These are phyloP conservation scores for Orobanche coerulescens DNA, from an alignment of 257 asterid species.

Conservation along the genomic window DNA sequence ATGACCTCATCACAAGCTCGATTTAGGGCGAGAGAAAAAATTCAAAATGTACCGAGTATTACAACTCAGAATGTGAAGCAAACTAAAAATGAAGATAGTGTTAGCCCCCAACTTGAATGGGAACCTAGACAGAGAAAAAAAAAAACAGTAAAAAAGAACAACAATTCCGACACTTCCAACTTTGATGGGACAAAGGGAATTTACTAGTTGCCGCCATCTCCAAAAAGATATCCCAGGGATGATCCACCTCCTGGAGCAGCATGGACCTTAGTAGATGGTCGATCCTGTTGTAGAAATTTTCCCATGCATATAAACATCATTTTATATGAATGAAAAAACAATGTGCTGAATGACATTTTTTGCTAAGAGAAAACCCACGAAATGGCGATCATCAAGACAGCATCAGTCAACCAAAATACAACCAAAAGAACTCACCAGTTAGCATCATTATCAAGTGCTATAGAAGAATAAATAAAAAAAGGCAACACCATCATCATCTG, in stretches of 20 bases:
- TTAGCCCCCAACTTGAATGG: slow-evolving; percentile 1
- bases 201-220: slow-evolving; percentile 30
- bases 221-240: slow-evolving; percentile 43
- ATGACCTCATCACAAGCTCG: slow-evolving; percentile 1
- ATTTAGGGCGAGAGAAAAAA: slow-evolving; percentile 13
- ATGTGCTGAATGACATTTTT: no score
- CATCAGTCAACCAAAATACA: no score
- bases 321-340: no score
- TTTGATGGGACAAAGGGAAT: neutral
- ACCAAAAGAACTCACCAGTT: no score
- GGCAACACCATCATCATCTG: no score
- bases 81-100: slow-evolving; percentile 12
- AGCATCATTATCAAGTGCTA: no score
- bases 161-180: slow-evolving; percentile 16
- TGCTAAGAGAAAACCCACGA: no score
- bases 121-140: neutral
- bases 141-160: slow-evolving; percentile 14
- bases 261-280: slow-evolving; percentile 53
- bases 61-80: slow-evolving; percentile 22
- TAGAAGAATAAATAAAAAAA: no score
- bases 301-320: no score
- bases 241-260: slow-evolving; percentile 67
- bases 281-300: slow-evolving; percentile 35
- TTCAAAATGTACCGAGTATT: slow-evolving; percentile 16
- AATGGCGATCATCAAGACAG: no score